A percentile compares a stretch with the other conserved stretches of the same genome.
Conservation (phyloP, 306 rosid genomes). For the Carpinus viminea region DNA sequence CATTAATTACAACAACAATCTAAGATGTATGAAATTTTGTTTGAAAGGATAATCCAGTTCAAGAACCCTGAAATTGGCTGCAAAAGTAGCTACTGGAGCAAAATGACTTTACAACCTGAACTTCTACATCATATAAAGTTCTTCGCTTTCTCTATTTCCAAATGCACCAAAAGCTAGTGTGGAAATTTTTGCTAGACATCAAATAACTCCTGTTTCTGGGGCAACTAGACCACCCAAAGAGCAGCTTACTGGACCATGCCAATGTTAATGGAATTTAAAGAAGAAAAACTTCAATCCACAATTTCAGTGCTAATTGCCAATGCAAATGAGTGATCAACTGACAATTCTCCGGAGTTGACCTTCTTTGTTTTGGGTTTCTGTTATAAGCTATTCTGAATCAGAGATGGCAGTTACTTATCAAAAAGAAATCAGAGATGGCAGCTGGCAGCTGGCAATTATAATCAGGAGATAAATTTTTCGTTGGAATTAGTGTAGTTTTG, state of each 20-base stretch:
- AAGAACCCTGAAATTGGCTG: too few relatives aligned
- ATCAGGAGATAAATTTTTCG: background rate
- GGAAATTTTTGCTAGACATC: background rate
- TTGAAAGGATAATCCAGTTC: too few relatives aligned
- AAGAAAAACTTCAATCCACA: background rate
- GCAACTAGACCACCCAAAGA: background rate
- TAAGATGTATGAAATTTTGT: too few relatives aligned
- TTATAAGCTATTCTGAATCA: background rate
- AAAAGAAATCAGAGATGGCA: background rate
- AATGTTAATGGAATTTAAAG: background rate
- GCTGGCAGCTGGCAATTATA: background rate
- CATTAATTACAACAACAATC: background rate
- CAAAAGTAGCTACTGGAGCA: too few relatives aligned
- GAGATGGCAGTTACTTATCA: background rate
- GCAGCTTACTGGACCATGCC: background rate
- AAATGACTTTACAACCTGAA: background rate
- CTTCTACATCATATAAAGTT: background rate
- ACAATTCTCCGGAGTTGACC: background rate
- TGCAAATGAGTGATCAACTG: background rate
- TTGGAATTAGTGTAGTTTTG: background rate
- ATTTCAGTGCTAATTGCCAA: background rate
- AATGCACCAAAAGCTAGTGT: background rate
- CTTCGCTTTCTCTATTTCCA: background rate
- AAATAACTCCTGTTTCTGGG: background rate
- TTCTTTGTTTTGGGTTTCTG: background rate